Conservation (phyloP, 768 basidiomycete genomes). For the Pseudohyphozyma bogoriensis region DNA sequence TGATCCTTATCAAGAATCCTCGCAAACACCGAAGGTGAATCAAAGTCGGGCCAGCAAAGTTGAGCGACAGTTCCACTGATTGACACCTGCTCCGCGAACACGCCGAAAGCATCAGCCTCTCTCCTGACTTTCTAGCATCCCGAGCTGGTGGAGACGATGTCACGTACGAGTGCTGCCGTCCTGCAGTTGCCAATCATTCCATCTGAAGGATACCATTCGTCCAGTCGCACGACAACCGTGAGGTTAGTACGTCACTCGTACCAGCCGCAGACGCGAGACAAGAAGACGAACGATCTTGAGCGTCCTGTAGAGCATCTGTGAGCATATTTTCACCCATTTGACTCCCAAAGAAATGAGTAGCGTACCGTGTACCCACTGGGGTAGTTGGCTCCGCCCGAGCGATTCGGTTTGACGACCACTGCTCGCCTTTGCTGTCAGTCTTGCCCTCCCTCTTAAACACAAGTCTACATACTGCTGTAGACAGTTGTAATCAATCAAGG, state of each 20-base stretch:
- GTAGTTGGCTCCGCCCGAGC: constrained; percentile 4
- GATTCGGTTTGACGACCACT: constrained; percentile 20
- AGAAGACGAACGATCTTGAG: neutral
- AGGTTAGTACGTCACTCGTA: neutral
- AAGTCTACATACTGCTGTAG: no score
- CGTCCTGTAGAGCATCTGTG: neutral
- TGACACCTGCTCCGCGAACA: constrained; percentile 13
- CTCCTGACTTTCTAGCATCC: neutral
- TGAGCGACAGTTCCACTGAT: constrained; percentile 24
- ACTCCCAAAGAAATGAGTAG: neutral
- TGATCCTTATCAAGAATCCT: constrained; percentile 34
- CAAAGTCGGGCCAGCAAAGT: constrained; percentile 29
- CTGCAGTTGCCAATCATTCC: constrained; percentile 18
- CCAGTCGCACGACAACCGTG: neutral
- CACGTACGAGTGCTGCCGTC: neutral
- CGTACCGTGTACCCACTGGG: neutral
- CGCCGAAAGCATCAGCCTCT: neutral
- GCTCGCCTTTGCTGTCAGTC: no score
- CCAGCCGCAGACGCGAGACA: neutral
- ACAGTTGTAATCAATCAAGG: no score
- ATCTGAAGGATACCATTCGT: constrained; percentile 7
- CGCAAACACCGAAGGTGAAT: constrained; percentile 25
- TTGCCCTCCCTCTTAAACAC: no score
- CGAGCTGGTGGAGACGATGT: neutral
- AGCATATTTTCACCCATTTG: no score